Percentiles rank a stretch among this genome's conserved stretches.
phyloP scores from a whole-genome alignment of 768 basidiomycete genomes.

The Saitozyma podzolica region DNA sequence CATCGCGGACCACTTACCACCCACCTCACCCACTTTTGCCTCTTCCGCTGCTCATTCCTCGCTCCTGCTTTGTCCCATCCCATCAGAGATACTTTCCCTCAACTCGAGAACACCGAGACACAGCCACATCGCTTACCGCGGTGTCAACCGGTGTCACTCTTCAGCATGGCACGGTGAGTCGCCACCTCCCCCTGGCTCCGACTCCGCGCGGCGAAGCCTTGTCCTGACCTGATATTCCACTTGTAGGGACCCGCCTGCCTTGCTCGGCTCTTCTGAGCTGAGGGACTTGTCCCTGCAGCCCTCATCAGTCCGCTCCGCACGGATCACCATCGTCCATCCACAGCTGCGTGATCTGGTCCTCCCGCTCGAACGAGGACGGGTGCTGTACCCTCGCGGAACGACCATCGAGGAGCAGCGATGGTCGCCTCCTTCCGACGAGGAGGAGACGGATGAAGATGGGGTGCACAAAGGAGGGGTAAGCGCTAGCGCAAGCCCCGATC shows the following conservation, averaged over 20 bases:
- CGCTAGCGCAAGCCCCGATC: no score
- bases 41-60: no score
- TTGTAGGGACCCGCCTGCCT: constrained; percentile 25
- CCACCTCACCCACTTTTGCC: no score
- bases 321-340: constrained; percentile 49
- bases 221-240: background rate
- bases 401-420: constrained; percentile 21
- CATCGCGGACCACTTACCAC: no score
- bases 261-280: constrained; percentile 33
- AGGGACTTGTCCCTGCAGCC: constrained; percentile 35
- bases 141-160: background rate
- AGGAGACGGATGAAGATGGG: no score
- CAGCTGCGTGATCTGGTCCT: constrained; percentile 77
- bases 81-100: no score
- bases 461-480: no score
- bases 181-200: background rate
- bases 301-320: constrained; percentile 25
- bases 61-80: no score
- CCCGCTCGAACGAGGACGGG: constrained; percentile 62
- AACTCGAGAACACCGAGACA: no score
- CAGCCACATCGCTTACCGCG: no score
- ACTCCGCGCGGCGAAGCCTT: background rate
- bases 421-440: background rate
- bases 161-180: constrained; percentile 16
- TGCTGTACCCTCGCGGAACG: constrained; percentile 27